Evolutionary conservation across 352 stramenopile species (phyloP).

Genomic region (Globisporangium cylindrosporum): DNA sequence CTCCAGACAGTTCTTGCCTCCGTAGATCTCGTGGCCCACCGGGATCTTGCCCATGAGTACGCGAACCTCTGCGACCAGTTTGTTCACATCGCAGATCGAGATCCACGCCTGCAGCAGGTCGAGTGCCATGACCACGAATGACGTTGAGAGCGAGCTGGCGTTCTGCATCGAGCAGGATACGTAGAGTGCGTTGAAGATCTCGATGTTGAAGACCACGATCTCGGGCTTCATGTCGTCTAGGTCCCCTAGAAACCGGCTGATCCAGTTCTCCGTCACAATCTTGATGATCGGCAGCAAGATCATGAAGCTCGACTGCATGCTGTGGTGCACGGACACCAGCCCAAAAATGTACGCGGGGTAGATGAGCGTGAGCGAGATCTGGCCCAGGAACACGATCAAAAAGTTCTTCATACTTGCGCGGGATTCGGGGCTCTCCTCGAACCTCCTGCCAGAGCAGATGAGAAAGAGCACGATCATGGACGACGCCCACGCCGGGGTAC

Average conservation of each 20-base stretch:
- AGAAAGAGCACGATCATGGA: conserved; percentile 24
- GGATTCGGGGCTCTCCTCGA: conserved; percentile 20
- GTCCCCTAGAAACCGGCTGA: conserved; percentile 16
- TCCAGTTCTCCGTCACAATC: conserved; percentile 39
- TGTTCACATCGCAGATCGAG: conserved; percentile 6
- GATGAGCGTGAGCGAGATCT: conserved; percentile 38
- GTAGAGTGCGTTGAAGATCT: conserved; percentile 31
- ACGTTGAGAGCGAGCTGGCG: conserved; percentile 17
- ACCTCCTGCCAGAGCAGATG: conserved; percentile 21
- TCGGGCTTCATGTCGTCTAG: conserved; percentile 25
- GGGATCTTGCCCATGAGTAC: conserved; percentile 6
- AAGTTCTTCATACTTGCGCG: conserved; percentile 24
- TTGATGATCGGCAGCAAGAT: conserved; percentile 42
- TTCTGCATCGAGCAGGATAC: conserved; percentile 25
- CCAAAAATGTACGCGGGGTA: conserved; percentile 45
- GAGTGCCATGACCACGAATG: conserved; percentile 7
- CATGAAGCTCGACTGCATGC: conserved; percentile 29
- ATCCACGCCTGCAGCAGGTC: conserved; percentile 5
- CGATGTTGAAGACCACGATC: conserved; percentile 26
- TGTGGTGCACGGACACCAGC: conserved; percentile 23
- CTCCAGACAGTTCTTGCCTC: conserved; percentile 5
- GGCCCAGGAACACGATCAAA: conserved; percentile 26
- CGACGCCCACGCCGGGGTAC: conserved; percentile 20
- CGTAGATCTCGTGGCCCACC: neutral
- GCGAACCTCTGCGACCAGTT: neutral